phyloP scores from a whole-genome alignment of 768 basidiomycete species.

The Tephrocybe sp. region DNA sequence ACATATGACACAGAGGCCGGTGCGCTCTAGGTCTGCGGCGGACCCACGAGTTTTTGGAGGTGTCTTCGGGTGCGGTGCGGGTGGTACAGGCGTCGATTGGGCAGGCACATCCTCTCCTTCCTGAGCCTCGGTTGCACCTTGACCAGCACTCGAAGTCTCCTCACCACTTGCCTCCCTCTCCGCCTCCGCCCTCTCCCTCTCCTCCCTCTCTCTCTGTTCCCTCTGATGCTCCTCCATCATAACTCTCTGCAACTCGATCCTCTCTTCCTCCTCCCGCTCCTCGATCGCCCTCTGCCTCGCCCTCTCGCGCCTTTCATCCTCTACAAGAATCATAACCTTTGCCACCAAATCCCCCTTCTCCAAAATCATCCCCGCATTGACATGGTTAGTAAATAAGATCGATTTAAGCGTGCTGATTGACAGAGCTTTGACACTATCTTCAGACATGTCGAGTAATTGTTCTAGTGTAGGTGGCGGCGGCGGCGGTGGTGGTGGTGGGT shows the following conservation, averaged over 20 bases:
- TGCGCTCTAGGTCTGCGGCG: constrained; percentile 51
- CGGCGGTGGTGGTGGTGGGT: constrained; percentile 24
- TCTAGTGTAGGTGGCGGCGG: constrained; percentile 61
- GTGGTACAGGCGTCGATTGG: constrained; percentile 19
- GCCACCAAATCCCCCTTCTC: constrained; percentile 85
- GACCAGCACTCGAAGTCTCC: constrained; percentile 7
- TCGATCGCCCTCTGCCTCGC: constrained; percentile 45
- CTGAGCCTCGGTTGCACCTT: background rate
- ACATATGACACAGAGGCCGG: constrained; percentile 86
- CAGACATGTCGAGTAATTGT: constrained; percentile 60
- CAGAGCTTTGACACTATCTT: constrained; percentile 54
- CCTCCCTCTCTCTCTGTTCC: constrained; percentile 29
- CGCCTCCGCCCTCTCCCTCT: constrained; percentile 16
- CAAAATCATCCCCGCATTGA: constrained; percentile 72
- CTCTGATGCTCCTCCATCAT: constrained; percentile 32
- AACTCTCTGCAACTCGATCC: constrained; percentile 34
- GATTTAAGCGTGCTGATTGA: constrained; percentile 74
- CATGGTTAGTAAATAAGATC: constrained; percentile 79
- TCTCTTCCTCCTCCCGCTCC: constrained; percentile 42
- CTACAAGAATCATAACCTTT: constrained; percentile 62
- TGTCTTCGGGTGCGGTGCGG: constrained; percentile 16
- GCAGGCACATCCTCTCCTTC: constrained; percentile 5
- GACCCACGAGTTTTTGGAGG: constrained; percentile 35
- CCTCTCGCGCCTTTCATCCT: constrained; percentile 58
- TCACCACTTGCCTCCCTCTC: background rate